A percentile compares a stretch with the other conserved stretches of the same genome.
Conservation (phyloP, 2,329 filamentous ascomycete genomes). For the Ophiostoma ulmi region DNA sequence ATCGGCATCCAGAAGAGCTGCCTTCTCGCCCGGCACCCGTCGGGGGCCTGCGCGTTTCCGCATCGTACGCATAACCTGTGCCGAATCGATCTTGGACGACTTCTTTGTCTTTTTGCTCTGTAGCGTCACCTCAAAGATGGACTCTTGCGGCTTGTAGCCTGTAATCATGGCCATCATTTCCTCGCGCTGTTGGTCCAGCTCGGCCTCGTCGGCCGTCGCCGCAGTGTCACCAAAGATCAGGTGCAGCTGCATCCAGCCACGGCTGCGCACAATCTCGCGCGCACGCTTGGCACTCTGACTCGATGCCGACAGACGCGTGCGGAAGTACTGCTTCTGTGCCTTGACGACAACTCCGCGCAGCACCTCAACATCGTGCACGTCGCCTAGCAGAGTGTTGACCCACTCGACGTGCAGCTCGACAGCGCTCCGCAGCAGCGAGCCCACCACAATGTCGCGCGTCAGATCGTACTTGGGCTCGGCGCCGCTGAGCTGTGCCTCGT, state of each 20-base stretch:
- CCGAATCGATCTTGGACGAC: conserved; percentile 49
- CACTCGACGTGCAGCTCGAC: conserved; percentile 76
- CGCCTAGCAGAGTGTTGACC: conserved; percentile 70
- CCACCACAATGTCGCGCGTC: conserved; percentile 77
- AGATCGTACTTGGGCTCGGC: conserved; percentile 59
- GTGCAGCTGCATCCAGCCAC: conserved; percentile 70
- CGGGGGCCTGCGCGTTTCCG: conserved; percentile 63
- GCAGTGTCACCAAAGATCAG: conserved; percentile 59
- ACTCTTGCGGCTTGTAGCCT: conserved; percentile 83
- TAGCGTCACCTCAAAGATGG: conserved; percentile 84
- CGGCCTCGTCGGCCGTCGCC: conserved; percentile 42
- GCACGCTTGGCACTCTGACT: conserved; percentile 83
- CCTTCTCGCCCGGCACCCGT: conserved; percentile 36
- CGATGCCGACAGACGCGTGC: conserved; percentile 84
- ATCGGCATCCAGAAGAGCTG: conserved; percentile 32
- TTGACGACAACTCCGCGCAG: conserved; percentile 73
- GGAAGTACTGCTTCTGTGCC: conserved; percentile 88
- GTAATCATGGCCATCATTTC: conserved; percentile 86
- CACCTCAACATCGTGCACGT: conserved; percentile 66
- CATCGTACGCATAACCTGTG: conserved; percentile 61
- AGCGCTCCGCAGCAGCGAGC: conserved; percentile 64
- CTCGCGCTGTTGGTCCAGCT: conserved; percentile 57
- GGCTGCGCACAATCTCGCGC: conserved; percentile 67
- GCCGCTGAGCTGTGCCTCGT: conserved; percentile 42
- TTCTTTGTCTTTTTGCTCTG: conserved; percentile 60